Percentiles rank a stretch among this genome's conserved stretches.
Conservation (phyloP, 1,284 basidiomycete species). For the Rhodotorula glutinis region DNA sequence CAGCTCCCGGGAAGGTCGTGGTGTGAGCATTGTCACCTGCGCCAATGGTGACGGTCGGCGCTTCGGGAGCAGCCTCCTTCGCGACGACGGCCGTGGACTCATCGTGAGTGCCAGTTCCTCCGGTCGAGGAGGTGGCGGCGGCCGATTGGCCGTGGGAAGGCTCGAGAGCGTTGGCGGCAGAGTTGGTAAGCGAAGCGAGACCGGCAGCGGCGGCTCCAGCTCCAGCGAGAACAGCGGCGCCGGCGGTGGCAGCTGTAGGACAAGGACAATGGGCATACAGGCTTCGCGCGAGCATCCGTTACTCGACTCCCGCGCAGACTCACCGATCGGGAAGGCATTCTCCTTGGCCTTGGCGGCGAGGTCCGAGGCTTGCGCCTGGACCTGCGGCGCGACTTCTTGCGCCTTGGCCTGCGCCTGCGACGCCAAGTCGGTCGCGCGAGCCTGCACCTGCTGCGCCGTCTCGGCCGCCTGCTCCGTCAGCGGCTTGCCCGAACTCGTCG, state of each 20-base stretch:
- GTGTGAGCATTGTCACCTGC: constrained; percentile 3
- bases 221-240: constrained; percentile 1
- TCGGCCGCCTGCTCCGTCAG: constrained; percentile 1
- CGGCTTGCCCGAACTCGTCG: neutral
- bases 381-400: constrained; percentile 9
- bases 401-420: constrained; percentile 7
- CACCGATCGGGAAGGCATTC: constrained; percentile 13
- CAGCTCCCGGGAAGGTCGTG: neutral
- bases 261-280: neutral
- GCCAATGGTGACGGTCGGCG: neutral
- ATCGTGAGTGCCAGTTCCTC: neutral
- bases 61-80: constrained; percentile 4
- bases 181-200: constrained; percentile 6
- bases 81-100: constrained; percentile 13
- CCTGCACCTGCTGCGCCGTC: constrained; percentile 17
- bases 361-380: neutral
- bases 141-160: neutral
- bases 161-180: neutral
- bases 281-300: no score
- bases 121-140: neutral
- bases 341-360: constrained; percentile 8
- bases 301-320: neutral
- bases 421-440: constrained; percentile 5
- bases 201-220: constrained; percentile 21
- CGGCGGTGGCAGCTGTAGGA: constrained; percentile 7